Percentiles rank a stretch among this genome's conserved stretches.
Evolutionary conservation across 345 rosid species (phyloP).

Genomic region (Salix exigua): DNA sequence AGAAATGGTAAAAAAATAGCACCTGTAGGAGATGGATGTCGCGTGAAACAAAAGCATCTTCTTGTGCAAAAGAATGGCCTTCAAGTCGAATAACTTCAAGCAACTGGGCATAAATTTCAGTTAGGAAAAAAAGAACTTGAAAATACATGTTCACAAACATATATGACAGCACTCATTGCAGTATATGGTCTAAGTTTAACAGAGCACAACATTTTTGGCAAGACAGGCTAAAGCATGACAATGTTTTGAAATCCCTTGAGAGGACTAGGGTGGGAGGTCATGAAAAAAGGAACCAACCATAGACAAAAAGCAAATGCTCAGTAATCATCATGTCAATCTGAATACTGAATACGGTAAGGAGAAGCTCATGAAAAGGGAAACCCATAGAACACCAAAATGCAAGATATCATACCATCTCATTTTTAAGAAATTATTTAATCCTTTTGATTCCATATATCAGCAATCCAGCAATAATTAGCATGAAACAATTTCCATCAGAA

Average conservation of each 20-base stretch:
- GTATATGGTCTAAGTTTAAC: not conserved
- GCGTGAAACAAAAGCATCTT: constrained; percentile 86
- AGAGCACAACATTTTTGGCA: not conserved
- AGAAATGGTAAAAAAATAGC: not conserved
- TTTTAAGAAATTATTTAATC: not conserved
- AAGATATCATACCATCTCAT: not conserved
- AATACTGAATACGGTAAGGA: not conserved
- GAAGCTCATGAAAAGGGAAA: not conserved
- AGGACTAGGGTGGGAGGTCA: not conserved
- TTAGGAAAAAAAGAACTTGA: not conserved
- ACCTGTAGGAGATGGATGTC: constrained; percentile 98
- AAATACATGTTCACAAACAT: not conserved
- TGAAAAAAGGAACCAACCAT: not conserved
- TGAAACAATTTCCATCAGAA: not conserved
- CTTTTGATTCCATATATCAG: not conserved
- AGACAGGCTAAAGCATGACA: not conserved
- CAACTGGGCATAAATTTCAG: constrained; percentile 38
- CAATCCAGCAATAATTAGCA: not conserved
- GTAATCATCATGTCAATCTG: not conserved
- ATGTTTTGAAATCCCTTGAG: not conserved
- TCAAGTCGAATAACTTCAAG: constrained; percentile 94
- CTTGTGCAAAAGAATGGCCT: constrained; percentile 90
- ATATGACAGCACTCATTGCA: not conserved
- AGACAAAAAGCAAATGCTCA: not conserved
- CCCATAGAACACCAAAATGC: not conserved